Base-by-base conservation (phyloP, 2,329 filamentous ascomycete species). In the Xylaria sp. region DNA sequence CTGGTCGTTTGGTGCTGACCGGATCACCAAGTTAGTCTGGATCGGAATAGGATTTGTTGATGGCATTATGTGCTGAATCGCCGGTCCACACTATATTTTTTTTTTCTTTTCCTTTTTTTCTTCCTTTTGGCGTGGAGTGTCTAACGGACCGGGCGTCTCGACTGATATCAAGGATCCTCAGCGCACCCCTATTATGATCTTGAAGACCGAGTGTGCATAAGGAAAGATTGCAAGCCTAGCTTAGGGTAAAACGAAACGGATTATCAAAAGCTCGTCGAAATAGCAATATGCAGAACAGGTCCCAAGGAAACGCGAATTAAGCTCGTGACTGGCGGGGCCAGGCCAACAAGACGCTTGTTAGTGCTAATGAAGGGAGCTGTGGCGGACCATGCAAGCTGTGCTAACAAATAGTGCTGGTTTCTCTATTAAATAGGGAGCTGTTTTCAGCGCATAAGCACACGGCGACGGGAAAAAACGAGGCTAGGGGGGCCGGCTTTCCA, bases 1-100 rank as follows among this genome's bases (percentile, higher is more conserved):
- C 57, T 75, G 76, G 54, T 79, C 77, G 50, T 64, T 57, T 3
- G 76, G 71, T 34, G 70, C 73, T 63, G 78, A 75, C 58, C 78
- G 75, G 71, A 78, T 71, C 67, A 73, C 76, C 71, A 79, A 64
- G 66, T 80, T 75, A 61, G 78, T 78, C 66, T 75, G 77, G 64
- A 80, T 79, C 39, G 77, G 75, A 55, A 79, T 80, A n/a, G 78
- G 78, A 62, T 75, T 73, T 65, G 77, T 58, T 13, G 76, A 71
- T 70, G 76, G 64, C 78, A 78, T 80, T 69, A 46, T 65, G 68
- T 57, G 58, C 56, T 50, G 41, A 64, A 63, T 67, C 71, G 37
- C 59, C 46, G 46, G 31, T n/a, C 37, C 41, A 60, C 12, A 37
- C 34, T 59, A 60, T 15, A 46, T 31, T 57, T 39, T 57, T 68